These are phyloP conservation scores for Naganishia vishniacii DNA, from an alignment of 768 basidiomycete genomes.

Conservation along the genomic window DNA sequence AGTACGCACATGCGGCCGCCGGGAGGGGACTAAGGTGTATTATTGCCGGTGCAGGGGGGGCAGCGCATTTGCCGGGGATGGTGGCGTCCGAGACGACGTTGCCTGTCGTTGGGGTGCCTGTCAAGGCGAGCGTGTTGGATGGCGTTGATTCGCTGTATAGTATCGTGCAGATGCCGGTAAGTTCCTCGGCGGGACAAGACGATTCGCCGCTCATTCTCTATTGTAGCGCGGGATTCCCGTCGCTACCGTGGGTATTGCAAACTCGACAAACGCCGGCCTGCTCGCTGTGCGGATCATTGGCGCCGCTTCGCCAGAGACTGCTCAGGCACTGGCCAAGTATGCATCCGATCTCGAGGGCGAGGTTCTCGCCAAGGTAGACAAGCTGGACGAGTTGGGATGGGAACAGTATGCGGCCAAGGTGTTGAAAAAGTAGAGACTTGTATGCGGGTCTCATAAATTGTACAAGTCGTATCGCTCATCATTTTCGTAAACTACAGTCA, in stretches of 20 bases:
- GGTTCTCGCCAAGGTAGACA: slow-evolving; percentile 73
- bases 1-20: slow-evolving; percentile 70
- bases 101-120: slow-evolving; percentile 93
- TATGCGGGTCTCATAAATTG: neutral
- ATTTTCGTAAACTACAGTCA: too few relatives aligned
- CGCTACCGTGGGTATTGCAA: slow-evolving; percentile 95
- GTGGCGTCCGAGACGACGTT: slow-evolving; percentile 87
- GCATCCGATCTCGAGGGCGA: slow-evolving; percentile 64
- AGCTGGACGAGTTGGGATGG: slow-evolving; percentile 74
- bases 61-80: slow-evolving; percentile 97
- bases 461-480: slow-evolving; percentile 6
- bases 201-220: neutral
- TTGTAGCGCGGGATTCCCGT: slow-evolving; percentile 87
- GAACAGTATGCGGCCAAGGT: slow-evolving; percentile 61
- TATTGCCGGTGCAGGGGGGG: slow-evolving; percentile 96
- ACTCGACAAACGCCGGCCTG: slow-evolving; percentile 85
- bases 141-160: slow-evolving; percentile 95
- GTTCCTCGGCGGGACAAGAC: too few relatives aligned
- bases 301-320: slow-evolving; percentile 62
- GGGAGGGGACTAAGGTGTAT: slow-evolving; percentile 58
- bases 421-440: slow-evolving; percentile 42
- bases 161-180: slow-evolving; percentile 97
- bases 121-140: slow-evolving; percentile 86
- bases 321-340: slow-evolving; percentile 67
- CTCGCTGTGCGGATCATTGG: slow-evolving; percentile 82